Evolutionary conservation across 306 rosid species (phyloP).

Genomic region (Notholithocarpus densiflorus): DNA sequence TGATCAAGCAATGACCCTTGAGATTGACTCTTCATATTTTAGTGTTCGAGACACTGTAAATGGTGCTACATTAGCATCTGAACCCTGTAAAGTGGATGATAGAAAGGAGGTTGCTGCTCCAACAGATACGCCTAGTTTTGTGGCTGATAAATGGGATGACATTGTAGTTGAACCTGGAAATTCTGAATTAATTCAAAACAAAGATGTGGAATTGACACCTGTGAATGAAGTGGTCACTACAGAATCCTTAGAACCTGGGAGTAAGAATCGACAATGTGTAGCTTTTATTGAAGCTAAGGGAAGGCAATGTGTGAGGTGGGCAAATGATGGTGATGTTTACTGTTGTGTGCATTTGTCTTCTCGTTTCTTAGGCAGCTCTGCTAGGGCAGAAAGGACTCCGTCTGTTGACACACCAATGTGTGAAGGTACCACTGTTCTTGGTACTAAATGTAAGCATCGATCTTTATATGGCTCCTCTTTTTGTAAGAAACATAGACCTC

Average conservation of each 20-base stretch:
- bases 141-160: slow-evolving; percentile 59
- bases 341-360: slow-evolving; percentile 96
- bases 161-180: slow-evolving; percentile 52
- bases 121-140: slow-evolving; percentile 36
- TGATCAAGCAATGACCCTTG: slow-evolving; percentile 52
- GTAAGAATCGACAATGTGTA: slow-evolving; percentile 76
- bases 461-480: slow-evolving; percentile 68
- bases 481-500: slow-evolving; percentile 91
- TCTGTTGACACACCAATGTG: slow-evolving; percentile 78
- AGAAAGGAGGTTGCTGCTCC: slow-evolving; percentile 37
- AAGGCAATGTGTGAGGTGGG: slow-evolving; percentile 99
- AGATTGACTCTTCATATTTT: slow-evolving; percentile 66
- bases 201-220: slow-evolving; percentile 60
- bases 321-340: slow-evolving; percentile 97
- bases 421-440: slow-evolving; percentile 97
- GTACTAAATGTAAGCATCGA: slow-evolving; percentile 91
- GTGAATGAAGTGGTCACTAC: slow-evolving; percentile 33
- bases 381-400: slow-evolving; percentile 48
- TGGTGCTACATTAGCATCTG: slow-evolving; percentile 41
- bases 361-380: slow-evolving; percentile 69
- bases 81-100: slow-evolving; percentile 46
- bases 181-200: slow-evolving; percentile 38
- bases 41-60: slow-evolving; percentile 44
- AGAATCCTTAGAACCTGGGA: slow-evolving; percentile 49
- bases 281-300: slow-evolving; percentile 96